A percentile compares a stretch with the other conserved stretches of the same genome.
Evolutionary conservation across 1,284 basidiomycete genomes (phyloP).

Genomic region (Sanghuangporus weigelae): DNA sequence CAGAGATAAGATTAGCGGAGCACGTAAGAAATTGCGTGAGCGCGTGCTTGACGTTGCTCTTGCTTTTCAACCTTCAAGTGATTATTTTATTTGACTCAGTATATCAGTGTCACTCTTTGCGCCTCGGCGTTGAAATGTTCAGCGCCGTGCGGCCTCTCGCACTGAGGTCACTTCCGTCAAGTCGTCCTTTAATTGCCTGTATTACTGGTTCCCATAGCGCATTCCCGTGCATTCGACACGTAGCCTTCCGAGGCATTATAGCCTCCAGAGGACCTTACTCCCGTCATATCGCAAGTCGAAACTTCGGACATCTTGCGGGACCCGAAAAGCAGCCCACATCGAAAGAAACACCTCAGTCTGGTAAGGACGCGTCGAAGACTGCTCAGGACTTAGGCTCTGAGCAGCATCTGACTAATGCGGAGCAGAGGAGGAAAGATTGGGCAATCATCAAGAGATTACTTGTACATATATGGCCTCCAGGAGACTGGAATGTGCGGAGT

Average conservation of each 20-base stretch:
- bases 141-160: background rate
- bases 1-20: background rate
- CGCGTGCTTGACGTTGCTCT: background rate
- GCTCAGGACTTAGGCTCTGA: conserved; percentile 14
- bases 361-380: conserved; percentile 5
- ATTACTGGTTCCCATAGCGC: background rate
- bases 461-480: conserved; percentile 69
- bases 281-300: background rate
- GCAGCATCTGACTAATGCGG: conserved; percentile 25
- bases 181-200: background rate
- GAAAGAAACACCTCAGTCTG: background rate
- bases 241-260: background rate
- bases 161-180: background rate
- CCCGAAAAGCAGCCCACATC: background rate
- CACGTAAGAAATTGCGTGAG: background rate
- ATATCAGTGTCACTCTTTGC: no score
- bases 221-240: background rate
- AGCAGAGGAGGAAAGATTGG: conserved; percentile 69
- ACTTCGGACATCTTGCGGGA: background rate
- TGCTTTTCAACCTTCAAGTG: background rate
- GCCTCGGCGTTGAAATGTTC: background rate
- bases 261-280: background rate
- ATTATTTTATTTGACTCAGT: background rate
- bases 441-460: conserved; percentile 56
- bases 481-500: conserved; percentile 69